Evolutionary conservation across 163 green algal genomes (phyloP).

Genomic region (Prototheca wickerhamii): DNA sequence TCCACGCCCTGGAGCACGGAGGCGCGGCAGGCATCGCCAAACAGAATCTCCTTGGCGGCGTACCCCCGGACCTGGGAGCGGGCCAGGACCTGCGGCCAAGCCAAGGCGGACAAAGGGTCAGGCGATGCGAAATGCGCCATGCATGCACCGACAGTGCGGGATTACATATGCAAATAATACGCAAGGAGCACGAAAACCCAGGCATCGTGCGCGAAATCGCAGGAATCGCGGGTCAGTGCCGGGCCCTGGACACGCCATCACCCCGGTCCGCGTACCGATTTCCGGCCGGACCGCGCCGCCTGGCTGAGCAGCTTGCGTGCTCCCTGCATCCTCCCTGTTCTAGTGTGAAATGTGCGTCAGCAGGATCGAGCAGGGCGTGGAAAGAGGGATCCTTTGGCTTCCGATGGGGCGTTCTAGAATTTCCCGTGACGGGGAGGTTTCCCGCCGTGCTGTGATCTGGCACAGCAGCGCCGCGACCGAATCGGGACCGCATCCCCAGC

Average conservation of each 20-base stretch:
- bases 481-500: too few species aligned
- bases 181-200: neutral
- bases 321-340: conserved; percentile 9
- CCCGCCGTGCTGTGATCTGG: too few species aligned
- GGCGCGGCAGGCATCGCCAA: conserved; percentile 79
- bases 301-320: conserved; percentile 4
- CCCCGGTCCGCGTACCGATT: conserved; percentile 1
- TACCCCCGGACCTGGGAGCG: conserved; percentile 29
- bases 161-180: neutral
- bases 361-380: too few species aligned
- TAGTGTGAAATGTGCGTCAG: too few species aligned
- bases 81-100: neutral
- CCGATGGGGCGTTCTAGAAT: conserved; percentile 7
- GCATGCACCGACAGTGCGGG: neutral
- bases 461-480: too few species aligned
- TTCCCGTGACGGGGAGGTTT: neutral
- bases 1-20: conserved; percentile 86
- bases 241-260: neutral
- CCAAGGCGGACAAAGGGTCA: neutral
- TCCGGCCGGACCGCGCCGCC: conserved; percentile 8
- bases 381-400: too few species aligned
- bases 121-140: neutral
- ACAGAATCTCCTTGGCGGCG: conserved; percentile 83
- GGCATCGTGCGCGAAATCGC: too few species aligned
- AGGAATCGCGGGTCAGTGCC: too few species aligned